Percentiles rank a stretch among this genome's conserved stretches.
Evolutionary conservation across 2,329 filamentous ascomycete species (phyloP).

Genomic region (Setomelanomma holmii): DNA sequence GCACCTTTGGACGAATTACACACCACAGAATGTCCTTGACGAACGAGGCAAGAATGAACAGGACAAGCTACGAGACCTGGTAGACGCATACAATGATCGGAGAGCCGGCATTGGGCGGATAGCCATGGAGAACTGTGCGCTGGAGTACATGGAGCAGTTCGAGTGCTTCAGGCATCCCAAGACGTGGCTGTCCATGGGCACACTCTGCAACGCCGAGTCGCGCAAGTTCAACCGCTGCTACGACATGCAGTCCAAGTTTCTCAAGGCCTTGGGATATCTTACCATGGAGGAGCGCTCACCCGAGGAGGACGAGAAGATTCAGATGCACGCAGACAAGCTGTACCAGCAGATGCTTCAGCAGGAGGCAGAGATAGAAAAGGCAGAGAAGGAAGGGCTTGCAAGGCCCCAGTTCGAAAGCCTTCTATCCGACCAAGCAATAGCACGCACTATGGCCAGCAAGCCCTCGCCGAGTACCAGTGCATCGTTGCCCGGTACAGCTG

Average conservation of each 20-base stretch:
- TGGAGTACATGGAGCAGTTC: constrained; percentile 83
- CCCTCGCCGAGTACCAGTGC: constrained; percentile 11
- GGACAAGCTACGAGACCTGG: constrained; percentile 79
- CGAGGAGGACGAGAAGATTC: constrained; percentile 80
- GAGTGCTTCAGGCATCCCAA: constrained; percentile 78
- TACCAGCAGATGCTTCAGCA: constrained; percentile 88
- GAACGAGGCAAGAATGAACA: constrained; percentile 74
- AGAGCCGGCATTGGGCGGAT: constrained; percentile 78
- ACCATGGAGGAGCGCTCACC: constrained; percentile 68
- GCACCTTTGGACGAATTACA: constrained; percentile 92
- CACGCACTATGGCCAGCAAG: constrained; percentile 31
- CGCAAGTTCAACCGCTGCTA: constrained; percentile 85
- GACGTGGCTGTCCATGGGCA: constrained; percentile 70
- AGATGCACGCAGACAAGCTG: constrained; percentile 92
- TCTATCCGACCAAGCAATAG: constrained; percentile 51
- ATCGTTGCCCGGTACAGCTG: neutral
- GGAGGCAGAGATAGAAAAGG: constrained; percentile 75
- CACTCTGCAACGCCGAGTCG: constrained; percentile 82
- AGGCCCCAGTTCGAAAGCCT: constrained; percentile 67
- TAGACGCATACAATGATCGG: constrained; percentile 84
- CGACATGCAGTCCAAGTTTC: constrained; percentile 85
- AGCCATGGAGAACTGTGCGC: constrained; percentile 90
- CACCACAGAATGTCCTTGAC: constrained; percentile 73
- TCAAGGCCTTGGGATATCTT: constrained; percentile 90
- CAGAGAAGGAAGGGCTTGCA: constrained; percentile 63